phyloP scores from a whole-genome alignment of 2,329 filamentous ascomycete species.

The Cordyceps tenuipes region DNA sequence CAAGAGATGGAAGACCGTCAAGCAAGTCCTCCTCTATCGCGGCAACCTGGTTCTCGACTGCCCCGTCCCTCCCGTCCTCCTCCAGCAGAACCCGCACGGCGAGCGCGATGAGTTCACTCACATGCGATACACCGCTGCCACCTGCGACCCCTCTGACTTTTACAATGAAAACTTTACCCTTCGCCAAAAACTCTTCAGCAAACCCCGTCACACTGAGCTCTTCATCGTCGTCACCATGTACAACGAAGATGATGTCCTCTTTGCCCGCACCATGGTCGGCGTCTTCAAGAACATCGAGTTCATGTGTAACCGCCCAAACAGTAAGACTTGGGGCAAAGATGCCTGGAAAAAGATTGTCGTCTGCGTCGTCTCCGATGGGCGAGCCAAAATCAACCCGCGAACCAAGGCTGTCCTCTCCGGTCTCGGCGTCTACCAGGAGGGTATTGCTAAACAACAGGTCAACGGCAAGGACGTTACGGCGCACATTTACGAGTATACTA shows the following conservation, averaged over 20 bases:
- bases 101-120: conserved; percentile 88
- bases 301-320: conserved; percentile 89
- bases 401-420: conserved; percentile 84
- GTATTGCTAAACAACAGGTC: conserved; percentile 96
- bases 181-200: conserved; percentile 84
- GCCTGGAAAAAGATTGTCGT: conserved; percentile 99
- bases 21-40: conserved; percentile 94
- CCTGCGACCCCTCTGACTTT: conserved; percentile 85
- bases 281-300: conserved; percentile 99
- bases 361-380: conserved; percentile 92
- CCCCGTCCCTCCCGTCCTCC: conserved; percentile 78
- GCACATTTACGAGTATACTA: conserved; percentile 94
- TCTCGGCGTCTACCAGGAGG: conserved; percentile 95
- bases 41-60: conserved; percentile 97
- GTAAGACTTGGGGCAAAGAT: conserved; percentile 96
- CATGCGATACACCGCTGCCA: conserved; percentile 90
- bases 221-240: conserved; percentile 99
- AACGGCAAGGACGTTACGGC: conserved; percentile 94
- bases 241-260: conserved; percentile 95
- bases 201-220: conserved; percentile 84
- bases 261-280: conserved; percentile 90
- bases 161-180: conserved; percentile 84
- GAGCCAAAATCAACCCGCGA: conserved; percentile 90
- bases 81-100: conserved; percentile 83
- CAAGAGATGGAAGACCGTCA: conserved; percentile 95